These are phyloP conservation scores for Apocynum venetum DNA, from an alignment of 257 asterid species.

Conservation along the genomic window DNA sequence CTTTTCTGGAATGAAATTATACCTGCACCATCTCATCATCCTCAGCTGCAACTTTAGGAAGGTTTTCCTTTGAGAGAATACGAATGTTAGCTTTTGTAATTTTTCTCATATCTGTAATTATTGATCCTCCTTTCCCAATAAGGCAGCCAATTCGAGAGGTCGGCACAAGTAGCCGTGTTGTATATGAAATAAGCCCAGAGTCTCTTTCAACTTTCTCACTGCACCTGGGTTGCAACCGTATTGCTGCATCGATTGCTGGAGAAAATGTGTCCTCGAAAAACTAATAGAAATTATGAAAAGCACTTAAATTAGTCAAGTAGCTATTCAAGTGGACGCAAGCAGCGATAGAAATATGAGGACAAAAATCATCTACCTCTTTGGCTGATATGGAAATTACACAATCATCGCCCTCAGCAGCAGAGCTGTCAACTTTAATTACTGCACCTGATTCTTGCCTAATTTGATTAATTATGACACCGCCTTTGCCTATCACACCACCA, in stretches of 20 bases:
- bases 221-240: slow-evolving; percentile 93
- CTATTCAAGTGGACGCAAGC: background rate
- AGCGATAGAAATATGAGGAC: background rate
- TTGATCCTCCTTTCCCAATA: slow-evolving; percentile 96
- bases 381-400: slow-evolving; percentile 70
- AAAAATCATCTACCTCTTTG: slow-evolving; percentile 55
- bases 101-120: slow-evolving; percentile 89
- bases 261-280: slow-evolving; percentile 72
- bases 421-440: slow-evolving; percentile 75
- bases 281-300: slow-evolving; percentile 28
- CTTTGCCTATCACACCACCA: slow-evolving; percentile 96
- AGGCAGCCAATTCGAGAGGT: slow-evolving; percentile 86
- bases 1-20: slow-evolving; percentile 12
- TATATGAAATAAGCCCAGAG: slow-evolving; percentile 78
- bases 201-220: slow-evolving; percentile 91
- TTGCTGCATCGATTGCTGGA: slow-evolving; percentile 84
- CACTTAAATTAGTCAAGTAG: background rate
- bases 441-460: slow-evolving; percentile 95
- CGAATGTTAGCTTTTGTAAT: slow-evolving; percentile 87
- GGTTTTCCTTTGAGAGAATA: slow-evolving; percentile 75
- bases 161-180: slow-evolving; percentile 83
- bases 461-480: slow-evolving; percentile 79
- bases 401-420: slow-evolving; percentile 75
- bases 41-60: slow-evolving; percentile 87
- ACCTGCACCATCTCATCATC: slow-evolving; percentile 99